Conservation (phyloP, 2,329 filamentous ascomycete genomes). For the Karstenula rhodostoma region DNA sequence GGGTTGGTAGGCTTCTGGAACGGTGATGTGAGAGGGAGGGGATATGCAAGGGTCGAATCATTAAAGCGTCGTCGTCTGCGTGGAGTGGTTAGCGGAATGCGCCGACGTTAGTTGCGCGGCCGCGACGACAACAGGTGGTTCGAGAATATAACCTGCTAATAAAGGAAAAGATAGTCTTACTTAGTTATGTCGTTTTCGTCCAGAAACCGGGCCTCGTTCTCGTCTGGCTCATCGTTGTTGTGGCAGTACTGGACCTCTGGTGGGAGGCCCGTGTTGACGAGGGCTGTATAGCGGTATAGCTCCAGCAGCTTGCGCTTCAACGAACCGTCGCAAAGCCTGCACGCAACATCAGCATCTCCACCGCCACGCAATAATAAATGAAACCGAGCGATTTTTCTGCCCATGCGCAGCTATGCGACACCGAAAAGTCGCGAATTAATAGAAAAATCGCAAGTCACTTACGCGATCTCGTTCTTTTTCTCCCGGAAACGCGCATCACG, state of each 20-base stretch:
- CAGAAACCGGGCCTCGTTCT: slow-evolving; percentile 63
- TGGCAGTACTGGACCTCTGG: slow-evolving; percentile 63
- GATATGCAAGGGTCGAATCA: slow-evolving; percentile 60
- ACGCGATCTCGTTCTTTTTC: slow-evolving; percentile 55
- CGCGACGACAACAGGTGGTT: slow-evolving; percentile 19
- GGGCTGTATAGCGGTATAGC: slow-evolving; percentile 80
- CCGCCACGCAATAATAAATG: slow-evolving; percentile 47
- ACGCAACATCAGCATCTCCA: slow-evolving; percentile 44
- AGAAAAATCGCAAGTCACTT: slow-evolving; percentile 46
- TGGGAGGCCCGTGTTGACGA: slow-evolving; percentile 62
- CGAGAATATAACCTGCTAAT: slow-evolving; percentile 3
- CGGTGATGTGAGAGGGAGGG: slow-evolving; percentile 35
- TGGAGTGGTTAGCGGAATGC: slow-evolving; percentile 40
- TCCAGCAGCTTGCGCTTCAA: slow-evolving; percentile 91
- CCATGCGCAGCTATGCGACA: slow-evolving; percentile 45
- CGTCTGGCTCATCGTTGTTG: slow-evolving; percentile 61
- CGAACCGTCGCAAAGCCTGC: slow-evolving; percentile 69
- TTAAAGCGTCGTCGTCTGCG: slow-evolving; percentile 65
- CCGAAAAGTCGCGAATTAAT: slow-evolving; percentile 39
- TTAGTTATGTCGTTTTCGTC: slow-evolving; percentile 65
- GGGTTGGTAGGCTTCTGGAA: slow-evolving; percentile 32
- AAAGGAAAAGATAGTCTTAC: slow-evolving; percentile 50
- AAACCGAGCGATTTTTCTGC: slow-evolving; percentile 51
- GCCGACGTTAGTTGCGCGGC: slow-evolving; percentile 31
- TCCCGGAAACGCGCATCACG: slow-evolving; percentile 51